Evolutionary conservation across 1,284 basidiomycete genomes (phyloP), one percentile per base, ranked within the genome.

Genomic region (Earliella scabrosa): DNA sequence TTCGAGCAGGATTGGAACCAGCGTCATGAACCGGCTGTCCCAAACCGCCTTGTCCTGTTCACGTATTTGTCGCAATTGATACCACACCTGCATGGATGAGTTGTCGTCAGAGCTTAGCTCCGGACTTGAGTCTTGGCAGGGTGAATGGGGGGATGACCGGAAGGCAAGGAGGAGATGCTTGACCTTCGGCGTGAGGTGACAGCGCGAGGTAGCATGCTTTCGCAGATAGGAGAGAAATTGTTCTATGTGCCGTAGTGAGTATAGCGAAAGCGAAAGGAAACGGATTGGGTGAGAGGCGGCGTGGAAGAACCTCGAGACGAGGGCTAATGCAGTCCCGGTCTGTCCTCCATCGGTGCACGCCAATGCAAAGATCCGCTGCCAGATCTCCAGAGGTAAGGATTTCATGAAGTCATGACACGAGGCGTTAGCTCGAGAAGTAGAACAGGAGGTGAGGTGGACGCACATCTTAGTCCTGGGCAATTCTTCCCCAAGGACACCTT

Each of bases 281-380:
- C 61, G 61, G 45, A 54, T 47, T n/a, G 45, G 50, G 14, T 50
- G 45, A 3, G 58, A 58, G 13, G 56, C 58, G 14, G 44, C 14
- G 49, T 58, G 52, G 49, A 63, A 63, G 52, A 60, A 58, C 36
- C 31, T 52, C 46, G 55, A 60, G 36, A 55, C 51, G 3, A 52
- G 61, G 10, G 55, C 36, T 27, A 63, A 40, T 18, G 61, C 53
- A 31, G 50, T 27, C 20, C 56, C 61, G 4, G 61, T 60, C 45
- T 50, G 45, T 4, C 61, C 61, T 35, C 61, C 61, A 29, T 63
- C 61, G 21, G 50, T 36, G 53, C 58, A 63, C 2, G 61, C 53
- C 26, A 54, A 45, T 4, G 41, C 21, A 45, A 63, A 56, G 31
- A 63, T 55, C 13, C 58, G 48, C 18, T 52, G 58, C 61, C 55